These are phyloP conservation scores for Adenanthera pavonina DNA, from an alignment of 306 rosid genomes.

Conservation along the genomic window DNA sequence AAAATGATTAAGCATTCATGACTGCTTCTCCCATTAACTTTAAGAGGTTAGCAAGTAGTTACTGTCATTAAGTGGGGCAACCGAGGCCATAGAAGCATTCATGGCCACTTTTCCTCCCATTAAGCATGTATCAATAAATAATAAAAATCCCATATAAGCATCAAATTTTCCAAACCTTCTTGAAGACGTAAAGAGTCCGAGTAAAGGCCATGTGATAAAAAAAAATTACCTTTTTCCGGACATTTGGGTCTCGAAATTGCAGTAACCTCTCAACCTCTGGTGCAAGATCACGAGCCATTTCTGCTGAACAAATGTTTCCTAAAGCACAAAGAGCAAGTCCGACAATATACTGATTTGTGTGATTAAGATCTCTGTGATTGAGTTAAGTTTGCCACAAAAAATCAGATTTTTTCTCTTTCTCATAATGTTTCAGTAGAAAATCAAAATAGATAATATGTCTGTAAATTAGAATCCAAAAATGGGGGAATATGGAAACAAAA, in stretches of 20 bases:
- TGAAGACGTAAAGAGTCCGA: constrained; percentile 21
- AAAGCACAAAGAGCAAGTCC: constrained; percentile 99
- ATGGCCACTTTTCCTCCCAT: constrained; percentile 25
- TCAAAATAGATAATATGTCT: constrained; percentile 23
- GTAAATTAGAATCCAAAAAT: constrained; percentile 18
- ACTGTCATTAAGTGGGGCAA: constrained; percentile 15
- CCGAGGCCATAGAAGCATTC: constrained; percentile 21
- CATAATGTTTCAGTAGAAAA: constrained; percentile 39
- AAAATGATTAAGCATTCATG: neutral
- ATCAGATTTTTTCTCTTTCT: constrained; percentile 27
- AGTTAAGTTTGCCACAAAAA: constrained; percentile 64
- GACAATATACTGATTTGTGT: constrained; percentile 92
- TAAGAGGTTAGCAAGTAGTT: constrained; percentile 16
- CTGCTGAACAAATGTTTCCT: constrained; percentile 98
- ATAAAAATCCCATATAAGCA: constrained; percentile 13
- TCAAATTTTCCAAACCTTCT: constrained; percentile 20
- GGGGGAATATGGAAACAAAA: constrained; percentile 30
- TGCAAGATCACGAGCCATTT: constrained; percentile 99
- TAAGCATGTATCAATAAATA: neutral
- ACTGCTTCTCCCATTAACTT: neutral
- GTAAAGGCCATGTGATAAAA: constrained; percentile 31
- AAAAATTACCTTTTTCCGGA: constrained; percentile 85
- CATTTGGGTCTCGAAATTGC: constrained; percentile 98
- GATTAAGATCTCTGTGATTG: constrained; percentile 89
- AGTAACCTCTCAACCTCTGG: constrained; percentile 97